Conservation (phyloP, 2,329 filamentous ascomycete genomes). For the Didymella sp. region DNA sequence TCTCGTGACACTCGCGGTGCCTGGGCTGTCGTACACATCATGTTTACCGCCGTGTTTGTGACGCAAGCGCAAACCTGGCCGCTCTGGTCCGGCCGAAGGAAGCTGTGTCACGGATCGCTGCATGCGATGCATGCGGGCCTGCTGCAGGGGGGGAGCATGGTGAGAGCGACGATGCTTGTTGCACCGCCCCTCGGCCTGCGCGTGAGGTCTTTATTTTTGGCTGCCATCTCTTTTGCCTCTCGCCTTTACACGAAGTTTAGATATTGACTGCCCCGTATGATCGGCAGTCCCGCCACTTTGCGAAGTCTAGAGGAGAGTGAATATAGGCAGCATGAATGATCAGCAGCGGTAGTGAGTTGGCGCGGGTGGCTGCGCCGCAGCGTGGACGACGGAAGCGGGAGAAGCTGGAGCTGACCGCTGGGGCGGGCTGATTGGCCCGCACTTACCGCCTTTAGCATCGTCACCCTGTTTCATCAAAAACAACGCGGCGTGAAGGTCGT, state of each 20-base stretch:
- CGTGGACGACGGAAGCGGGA: conserved; percentile 16
- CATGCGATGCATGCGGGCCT: conserved; percentile 15
- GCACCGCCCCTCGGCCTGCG: conserved; percentile 26
- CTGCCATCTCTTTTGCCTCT: conserved; percentile 16
- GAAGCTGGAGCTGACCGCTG: conserved; percentile 13
- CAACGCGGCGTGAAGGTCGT: conserved; percentile 10
- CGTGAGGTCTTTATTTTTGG: conserved; percentile 31
- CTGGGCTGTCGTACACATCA: conserved; percentile 16
- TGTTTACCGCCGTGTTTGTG: conserved; percentile 30
- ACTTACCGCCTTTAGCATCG: conserved; percentile 17
- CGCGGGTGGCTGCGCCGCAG: conserved; percentile 29
- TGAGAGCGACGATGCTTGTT: conserved; percentile 16
- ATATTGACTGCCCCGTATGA: conserved; percentile 5
- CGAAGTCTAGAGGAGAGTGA: conserved; percentile 6
- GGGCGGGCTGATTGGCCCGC: conserved; percentile 16
- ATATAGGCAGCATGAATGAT: conserved; percentile 21
- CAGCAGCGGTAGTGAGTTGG: conserved; percentile 21
- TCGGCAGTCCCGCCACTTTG: background rate
- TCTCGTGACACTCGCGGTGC: conserved; percentile 9
- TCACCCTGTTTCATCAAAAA: conserved; percentile 17
- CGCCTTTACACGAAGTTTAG: conserved; percentile 12
- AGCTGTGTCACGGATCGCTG: conserved; percentile 17
- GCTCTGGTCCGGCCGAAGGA: conserved; percentile 8
- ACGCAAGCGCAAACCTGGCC: conserved; percentile 22
- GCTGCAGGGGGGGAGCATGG: conserved; percentile 17